Evolutionary conservation across 352 stramenopile genomes (phyloP).

Genomic region (Globisporangium camurandrum): DNA sequence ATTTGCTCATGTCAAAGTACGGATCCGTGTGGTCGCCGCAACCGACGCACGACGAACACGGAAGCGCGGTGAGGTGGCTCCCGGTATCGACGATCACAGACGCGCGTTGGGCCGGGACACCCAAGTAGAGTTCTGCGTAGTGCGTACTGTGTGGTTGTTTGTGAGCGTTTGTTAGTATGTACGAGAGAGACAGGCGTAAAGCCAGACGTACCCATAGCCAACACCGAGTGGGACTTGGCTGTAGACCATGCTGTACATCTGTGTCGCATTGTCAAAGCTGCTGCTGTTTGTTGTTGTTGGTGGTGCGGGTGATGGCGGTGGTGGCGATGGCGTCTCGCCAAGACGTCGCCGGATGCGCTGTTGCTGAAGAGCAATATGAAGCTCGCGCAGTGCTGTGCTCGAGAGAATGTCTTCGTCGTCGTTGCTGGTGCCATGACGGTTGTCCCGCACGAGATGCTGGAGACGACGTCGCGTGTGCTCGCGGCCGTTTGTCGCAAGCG

Average conservation of each 20-base stretch:
- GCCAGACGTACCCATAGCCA: slow-evolving; percentile 39
- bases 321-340: slow-evolving; percentile 7
- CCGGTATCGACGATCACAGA: slow-evolving; percentile 83
- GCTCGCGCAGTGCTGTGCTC: slow-evolving; percentile 10
- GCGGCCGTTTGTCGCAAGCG: slow-evolving; percentile 11
- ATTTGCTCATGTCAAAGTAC: slow-evolving; percentile 69
- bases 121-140: slow-evolving; percentile 78
- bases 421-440: too few relatives aligned
- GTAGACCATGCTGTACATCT: slow-evolving; percentile 30
- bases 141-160: slow-evolving; percentile 41
- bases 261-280: too few relatives aligned
- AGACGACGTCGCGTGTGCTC: neutral
- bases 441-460: slow-evolving; percentile 12
- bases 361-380: slow-evolving; percentile 28
- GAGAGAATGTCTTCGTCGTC: neutral
- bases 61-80: slow-evolving; percentile 72
- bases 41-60: slow-evolving; percentile 49
- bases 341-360: slow-evolving; percentile 38
- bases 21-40: slow-evolving; percentile 72
- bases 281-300: slow-evolving; percentile 10
- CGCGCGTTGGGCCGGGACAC: slow-evolving; percentile 67
- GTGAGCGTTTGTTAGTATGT: neutral
- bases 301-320: too few relatives aligned
- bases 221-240: slow-evolving; percentile 63
- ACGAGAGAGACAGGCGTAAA: neutral